Base-by-base conservation (phyloP, 768 basidiomycete species). In the Boletus rubropictus region DNA sequence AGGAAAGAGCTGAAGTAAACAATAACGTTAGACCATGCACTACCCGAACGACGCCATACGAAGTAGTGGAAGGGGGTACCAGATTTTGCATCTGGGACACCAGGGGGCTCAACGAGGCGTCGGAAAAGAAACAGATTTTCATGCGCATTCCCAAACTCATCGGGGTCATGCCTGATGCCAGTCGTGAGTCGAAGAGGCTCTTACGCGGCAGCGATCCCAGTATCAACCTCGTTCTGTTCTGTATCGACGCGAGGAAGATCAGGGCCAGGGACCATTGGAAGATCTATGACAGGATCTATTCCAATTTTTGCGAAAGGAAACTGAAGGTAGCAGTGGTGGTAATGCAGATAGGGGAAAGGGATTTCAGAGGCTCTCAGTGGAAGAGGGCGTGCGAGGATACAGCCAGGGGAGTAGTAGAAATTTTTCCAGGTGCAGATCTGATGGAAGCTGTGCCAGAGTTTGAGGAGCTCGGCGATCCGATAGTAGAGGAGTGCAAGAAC, bases 1-100 rank as follows among this genome's bases (percentile, higher is more conserved):
- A 28, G 12, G 14, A 42, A 36, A 15, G 35, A 15, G 61, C 60
- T 6, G 3, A 22, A 49, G 58, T 46, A 2, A 45, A 39, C 46
- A 61, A 54, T 9, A 15, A 55, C 32, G 61, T 40, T n/a, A 39
- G 18, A 31, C 60, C 60, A 17, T 63, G 60, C 45, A 61, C 60
- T 14, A 21, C 44, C 10, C 22, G 12, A 24, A 37, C 45, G 7
- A 28, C 0, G 37, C 1, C 2, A 15, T 54, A 63, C 40, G 42
- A 44, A 5, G 21, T 63, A 39, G 35, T 38, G 4, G 28, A 48
- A n/a, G 42, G 43, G 9, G 27, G 7, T 1, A 44, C 38, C 29
- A 48, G 5, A 31, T 61, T 53, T 43, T 48, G 22, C 11, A 44
- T 61, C 39, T 61, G 55, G 58, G 60, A 61, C 37, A 61, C 60